Conservation (phyloP, 1,284 basidiomycete species). For the Ustilago sp. region DNA sequence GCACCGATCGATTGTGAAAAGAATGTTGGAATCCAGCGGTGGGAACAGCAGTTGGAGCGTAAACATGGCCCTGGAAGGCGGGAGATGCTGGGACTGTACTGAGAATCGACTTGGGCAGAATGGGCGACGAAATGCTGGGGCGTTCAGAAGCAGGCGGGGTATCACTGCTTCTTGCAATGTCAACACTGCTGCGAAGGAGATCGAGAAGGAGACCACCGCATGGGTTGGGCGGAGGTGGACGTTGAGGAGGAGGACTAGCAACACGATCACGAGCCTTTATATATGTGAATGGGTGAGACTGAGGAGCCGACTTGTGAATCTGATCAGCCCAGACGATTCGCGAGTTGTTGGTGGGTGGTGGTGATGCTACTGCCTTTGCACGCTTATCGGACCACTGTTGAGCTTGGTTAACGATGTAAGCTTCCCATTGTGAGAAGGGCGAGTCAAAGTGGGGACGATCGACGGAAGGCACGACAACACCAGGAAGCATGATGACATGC, state of each 20-base stretch:
- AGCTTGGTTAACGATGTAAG: slow-evolving; percentile 42
- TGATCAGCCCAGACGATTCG: slow-evolving; percentile 49
- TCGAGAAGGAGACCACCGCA: slow-evolving; percentile 25
- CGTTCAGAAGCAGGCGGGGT: slow-evolving; percentile 12
- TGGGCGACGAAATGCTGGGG: slow-evolving; percentile 36
- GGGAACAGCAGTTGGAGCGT: neutral
- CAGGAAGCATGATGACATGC: slow-evolving; percentile 47
- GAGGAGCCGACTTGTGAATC: slow-evolving; percentile 30
- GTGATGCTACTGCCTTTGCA: slow-evolving; percentile 11
- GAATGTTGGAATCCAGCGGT: neutral
- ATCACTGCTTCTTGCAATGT: slow-evolving; percentile 2
- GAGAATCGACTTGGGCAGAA: slow-evolving; percentile 26
- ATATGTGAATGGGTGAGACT: slow-evolving; percentile 27
- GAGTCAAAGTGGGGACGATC: slow-evolving; percentile 25
- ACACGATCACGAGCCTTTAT: slow-evolving; percentile 42
- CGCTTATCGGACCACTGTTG: slow-evolving; percentile 35
- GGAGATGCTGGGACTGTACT: slow-evolving; percentile 11
- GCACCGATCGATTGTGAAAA: slow-evolving; percentile 11
- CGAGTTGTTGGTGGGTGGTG: slow-evolving; percentile 9
- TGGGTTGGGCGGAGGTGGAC: slow-evolving; percentile 17
- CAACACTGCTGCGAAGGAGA: slow-evolving; percentile 17
- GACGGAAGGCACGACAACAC: slow-evolving; percentile 21
- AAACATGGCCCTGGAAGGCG: neutral
- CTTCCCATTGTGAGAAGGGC: slow-evolving; percentile 47
- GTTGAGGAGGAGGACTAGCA: slow-evolving; percentile 25